phyloP scores from a whole-genome alignment of 306 rosid genomes.

The Chamaecrista fasciculata region DNA sequence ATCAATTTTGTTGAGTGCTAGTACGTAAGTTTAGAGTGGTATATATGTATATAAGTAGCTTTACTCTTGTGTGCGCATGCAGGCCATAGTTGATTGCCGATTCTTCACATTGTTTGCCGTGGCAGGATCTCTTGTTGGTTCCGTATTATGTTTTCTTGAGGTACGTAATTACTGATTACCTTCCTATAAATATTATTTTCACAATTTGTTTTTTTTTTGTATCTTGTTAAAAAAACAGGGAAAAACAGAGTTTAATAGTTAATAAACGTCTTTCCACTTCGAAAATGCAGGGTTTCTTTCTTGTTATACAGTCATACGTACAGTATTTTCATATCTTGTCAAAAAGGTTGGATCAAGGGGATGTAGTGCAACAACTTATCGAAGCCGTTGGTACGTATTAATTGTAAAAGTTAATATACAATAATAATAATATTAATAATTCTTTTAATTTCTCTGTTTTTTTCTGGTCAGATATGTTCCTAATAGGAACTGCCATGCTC shows the following conservation, averaged over 20 bases:
- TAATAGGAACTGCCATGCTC: slow-evolving; percentile 44
- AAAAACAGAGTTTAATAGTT: no score
- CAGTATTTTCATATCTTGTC: slow-evolving; percentile 33
- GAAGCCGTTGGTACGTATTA: slow-evolving; percentile 45
- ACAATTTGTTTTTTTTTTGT: no score
- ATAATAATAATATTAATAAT: no score
- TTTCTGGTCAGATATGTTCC: slow-evolving; percentile 38
- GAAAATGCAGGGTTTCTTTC: slow-evolving; percentile 40
- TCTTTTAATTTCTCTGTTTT: no score
- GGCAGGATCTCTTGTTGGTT: slow-evolving; percentile 46
- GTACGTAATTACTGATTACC: no score
- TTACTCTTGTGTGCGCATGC: slow-evolving; percentile 5
- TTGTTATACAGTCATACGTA: slow-evolving; percentile 33
- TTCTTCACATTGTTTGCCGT: slow-evolving; percentile 46
- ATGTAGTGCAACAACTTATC: slow-evolving; percentile 39
- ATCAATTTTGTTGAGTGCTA: no score
- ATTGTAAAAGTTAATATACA: not conserved
- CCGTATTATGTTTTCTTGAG: slow-evolving; percentile 44
- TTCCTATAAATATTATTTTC: no score
- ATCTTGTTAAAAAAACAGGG: no score
- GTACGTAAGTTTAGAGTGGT: not conserved
- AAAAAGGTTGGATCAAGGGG: slow-evolving; percentile 31
- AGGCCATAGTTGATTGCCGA: slow-evolving; percentile 46
- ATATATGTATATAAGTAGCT: not conserved
- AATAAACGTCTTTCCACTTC: not conserved